These are phyloP conservation scores for Thelonectria blattea DNA, from an alignment of 2,329 filamentous ascomycete genomes.

Conservation along the genomic window DNA sequence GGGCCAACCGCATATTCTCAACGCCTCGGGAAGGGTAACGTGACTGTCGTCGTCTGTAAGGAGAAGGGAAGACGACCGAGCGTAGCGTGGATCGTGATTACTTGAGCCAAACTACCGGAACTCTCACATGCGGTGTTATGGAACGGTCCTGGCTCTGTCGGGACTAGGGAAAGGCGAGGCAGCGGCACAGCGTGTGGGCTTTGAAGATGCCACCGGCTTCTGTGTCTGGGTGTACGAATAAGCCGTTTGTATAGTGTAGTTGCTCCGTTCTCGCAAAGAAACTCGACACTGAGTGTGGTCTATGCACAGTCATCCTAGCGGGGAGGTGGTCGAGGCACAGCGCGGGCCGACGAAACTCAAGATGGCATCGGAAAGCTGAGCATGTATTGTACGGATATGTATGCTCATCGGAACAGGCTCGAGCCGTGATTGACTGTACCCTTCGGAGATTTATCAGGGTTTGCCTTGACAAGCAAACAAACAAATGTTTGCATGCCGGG, in stretches of 20 bases:
- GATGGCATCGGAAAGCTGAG: background rate
- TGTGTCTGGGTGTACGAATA: too few relatives aligned
- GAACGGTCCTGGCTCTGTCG: background rate
- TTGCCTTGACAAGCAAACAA: constrained; percentile 3
- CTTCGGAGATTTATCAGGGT: background rate
- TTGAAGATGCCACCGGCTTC: background rate
- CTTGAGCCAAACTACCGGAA: constrained; percentile 15
- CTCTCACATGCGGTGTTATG: constrained; percentile 14
- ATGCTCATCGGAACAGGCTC: background rate
- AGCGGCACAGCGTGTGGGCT: background rate
- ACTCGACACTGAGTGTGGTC: constrained; percentile 1
- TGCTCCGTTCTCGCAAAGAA: background rate
- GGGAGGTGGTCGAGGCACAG: constrained; percentile 1
- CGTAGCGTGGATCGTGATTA: constrained; percentile 6
- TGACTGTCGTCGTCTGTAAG: constrained; percentile 33
- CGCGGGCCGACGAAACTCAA: background rate
- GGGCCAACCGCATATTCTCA: background rate
- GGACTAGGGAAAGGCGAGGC: constrained; percentile 6
- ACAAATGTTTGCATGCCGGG: background rate
- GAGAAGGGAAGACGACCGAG: constrained; percentile 17
- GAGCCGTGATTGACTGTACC: background rate
- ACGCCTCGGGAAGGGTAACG: constrained; percentile 27
- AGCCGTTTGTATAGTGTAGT: background rate
- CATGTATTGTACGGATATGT: too few relatives aligned
- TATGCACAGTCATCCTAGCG: constrained; percentile 3